These are phyloP conservation scores for Azolla pinnata DNA, from an alignment of 75 land plant species.

Conservation along the genomic window DNA sequence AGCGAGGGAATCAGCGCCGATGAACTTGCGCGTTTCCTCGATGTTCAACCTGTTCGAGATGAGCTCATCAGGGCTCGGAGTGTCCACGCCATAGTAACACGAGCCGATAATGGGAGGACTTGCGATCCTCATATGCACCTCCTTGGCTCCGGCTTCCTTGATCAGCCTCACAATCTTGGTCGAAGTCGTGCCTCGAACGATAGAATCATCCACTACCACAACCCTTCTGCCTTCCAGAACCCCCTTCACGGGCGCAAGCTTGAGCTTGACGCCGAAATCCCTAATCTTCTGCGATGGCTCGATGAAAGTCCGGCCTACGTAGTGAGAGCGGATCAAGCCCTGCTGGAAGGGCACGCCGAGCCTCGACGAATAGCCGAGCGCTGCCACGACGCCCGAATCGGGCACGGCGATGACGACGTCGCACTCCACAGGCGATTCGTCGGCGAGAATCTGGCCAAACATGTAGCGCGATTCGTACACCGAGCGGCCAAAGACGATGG, in stretches of 20 bases:
- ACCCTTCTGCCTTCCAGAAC: conserved; percentile 86
- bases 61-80: conserved; percentile 69
- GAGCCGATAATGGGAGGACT: conserved; percentile 89
- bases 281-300: conserved; percentile 88
- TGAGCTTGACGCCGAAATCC: conserved; percentile 85
- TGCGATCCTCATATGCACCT: conserved; percentile 94
- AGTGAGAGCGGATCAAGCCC: conserved; percentile 81
- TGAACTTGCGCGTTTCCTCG: conserved; percentile 64
- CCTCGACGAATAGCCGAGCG: conserved; percentile 63
- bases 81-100: conserved; percentile 95
- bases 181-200: conserved; percentile 92
- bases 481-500: conserved; percentile 70
- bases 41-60: conserved; percentile 69
- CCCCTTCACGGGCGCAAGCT: conserved; percentile 70
- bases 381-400: conserved; percentile 90
- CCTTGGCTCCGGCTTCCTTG: conserved; percentile 78
- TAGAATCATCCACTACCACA: conserved; percentile 93
- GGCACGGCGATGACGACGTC: conserved; percentile 98
- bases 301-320: conserved; percentile 90
- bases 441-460: conserved; percentile 65
- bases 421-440: conserved; percentile 65
- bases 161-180: conserved; percentile 79
- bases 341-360: conserved; percentile 75
- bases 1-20: conserved; percentile 80
- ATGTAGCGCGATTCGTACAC: conserved; percentile 61